Conservation (phyloP, 2,329 filamentous ascomycete genomes). For the Apiospora pterosperma region DNA sequence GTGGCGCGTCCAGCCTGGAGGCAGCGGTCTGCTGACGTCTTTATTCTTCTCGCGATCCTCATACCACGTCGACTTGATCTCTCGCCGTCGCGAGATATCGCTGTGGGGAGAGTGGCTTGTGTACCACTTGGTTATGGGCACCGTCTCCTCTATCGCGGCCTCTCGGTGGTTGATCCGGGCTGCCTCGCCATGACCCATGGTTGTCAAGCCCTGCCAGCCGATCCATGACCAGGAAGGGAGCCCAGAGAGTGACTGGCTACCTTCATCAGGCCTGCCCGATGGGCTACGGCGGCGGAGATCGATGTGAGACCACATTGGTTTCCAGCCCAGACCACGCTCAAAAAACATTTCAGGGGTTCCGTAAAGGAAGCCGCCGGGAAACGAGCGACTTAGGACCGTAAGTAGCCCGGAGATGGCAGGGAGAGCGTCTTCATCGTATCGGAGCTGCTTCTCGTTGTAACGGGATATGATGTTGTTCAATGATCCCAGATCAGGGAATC, state of each 20-base stretch:
- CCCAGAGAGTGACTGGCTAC: neutral
- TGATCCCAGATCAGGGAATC: neutral
- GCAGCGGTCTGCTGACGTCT: neutral
- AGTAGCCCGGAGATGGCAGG: neutral
- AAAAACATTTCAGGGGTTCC: neutral
- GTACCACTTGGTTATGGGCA: neutral
- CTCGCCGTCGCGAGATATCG: neutral
- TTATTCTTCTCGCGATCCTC: neutral
- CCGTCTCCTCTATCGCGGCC: neutral
- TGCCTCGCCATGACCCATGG: neutral
- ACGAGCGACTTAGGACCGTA: neutral
- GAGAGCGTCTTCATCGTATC: neutral
- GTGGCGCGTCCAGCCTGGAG: neutral
- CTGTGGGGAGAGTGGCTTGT: neutral
- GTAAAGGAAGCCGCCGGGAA: neutral
- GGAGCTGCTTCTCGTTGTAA: neutral
- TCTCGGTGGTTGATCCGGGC: neutral
- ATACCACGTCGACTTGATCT: neutral
- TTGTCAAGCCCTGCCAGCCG: neutral
- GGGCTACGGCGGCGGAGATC: neutral
- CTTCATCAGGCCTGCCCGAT: neutral
- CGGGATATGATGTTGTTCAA: neutral
- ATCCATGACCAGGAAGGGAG: neutral
- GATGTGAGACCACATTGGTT: neutral
- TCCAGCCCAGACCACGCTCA: neutral